Base-by-base conservation (phyloP, 352 stramenopile species). In the Pythium insidiosum region DNA sequence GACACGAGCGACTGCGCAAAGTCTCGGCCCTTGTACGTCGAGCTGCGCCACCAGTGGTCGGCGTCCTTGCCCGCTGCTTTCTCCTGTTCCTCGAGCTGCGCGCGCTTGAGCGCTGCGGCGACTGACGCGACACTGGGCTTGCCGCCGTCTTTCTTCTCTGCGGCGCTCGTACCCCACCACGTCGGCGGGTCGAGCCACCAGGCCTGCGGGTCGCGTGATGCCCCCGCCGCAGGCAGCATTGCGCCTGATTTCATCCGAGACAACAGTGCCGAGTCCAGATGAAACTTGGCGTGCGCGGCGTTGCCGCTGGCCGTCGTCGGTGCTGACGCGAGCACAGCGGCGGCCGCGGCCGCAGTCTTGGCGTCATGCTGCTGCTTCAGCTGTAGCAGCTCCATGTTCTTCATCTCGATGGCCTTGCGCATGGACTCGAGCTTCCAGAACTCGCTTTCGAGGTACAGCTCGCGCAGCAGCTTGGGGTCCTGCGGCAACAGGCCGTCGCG, bases 361-460 rank as follows among this genome's bases (percentile, higher is more conserved):
- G 42, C 43, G 12, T 62, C 44, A 16, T 56, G 54, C 12, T 50
- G 48, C 35, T 71, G 58, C 21, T 71, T 69, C 31, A 61, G 44
- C 38, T 80, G 63, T 49, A 81, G 66, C 29, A 84, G 18, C 38
- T 79, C 62, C 57, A 77, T 63, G 47, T 88, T 88, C 50, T 73
- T 75, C 23, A 66, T 49, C 53, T 90, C 80, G 36, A 93, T 89
- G 2, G 75, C 77, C 23, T 74, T 74, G 30, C 77, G 71, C 6
- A 93, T 49, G 37, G 80, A 82, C 35, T 83, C 70, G 18, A 93
- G 68, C 40, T 78, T 84, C 77, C 75, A 93, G 58, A 88, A 93
- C 38, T 88, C 78, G 50, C 71, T 80, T 53, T 90, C 77, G 4
- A 83, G 55, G 43, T 93, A 93, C 47, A 88, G 55, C 24, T 66